Base-by-base conservation (phyloP, 2,329 filamentous ascomycete species). In the Atkinsonella hypoxylon region DNA sequence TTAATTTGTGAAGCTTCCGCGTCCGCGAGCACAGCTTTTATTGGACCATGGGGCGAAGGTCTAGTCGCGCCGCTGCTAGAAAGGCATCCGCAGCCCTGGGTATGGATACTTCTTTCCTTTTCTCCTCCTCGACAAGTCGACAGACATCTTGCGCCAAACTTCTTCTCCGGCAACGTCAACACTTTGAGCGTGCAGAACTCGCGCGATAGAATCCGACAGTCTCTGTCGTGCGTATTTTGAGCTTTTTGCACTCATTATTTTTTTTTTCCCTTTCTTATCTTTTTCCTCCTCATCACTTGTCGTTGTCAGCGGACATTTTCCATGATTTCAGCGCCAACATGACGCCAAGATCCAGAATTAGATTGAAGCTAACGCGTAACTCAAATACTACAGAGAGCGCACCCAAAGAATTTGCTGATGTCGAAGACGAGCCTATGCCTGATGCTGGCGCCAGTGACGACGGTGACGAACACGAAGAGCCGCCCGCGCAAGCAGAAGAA, bases 1-100 rank as follows among this genome's bases (percentile, higher is more conserved):
- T 30, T 17, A 34, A 22, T 30, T 31, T 44, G 42, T n/a, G 36
- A 40, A 48, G 10, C 45, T 30, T 22, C 8, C 13, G 5, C 45
- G 3, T 22, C 8, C 13, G 5, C 45, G 3, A 39, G 36, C 39
- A 22, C 43, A 13, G 40, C 31, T 51, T 38, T 30, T 34, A 49
- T 41, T 13, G 40, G 31, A 43, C 30, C 36, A 53, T 53, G 52
- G 71, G 72, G 55, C 70, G 71, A 63, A 67, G 74, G 62, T 75
- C 74, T 56, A 74, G 74, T 55, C 72, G 74, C 65, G 73, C 74
- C 56, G 74, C 74, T 55, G 74, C 74, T 44, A 76, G 73, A 64
- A 73, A 72, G 61, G 74, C 74, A 54, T 72, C 74, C 54, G 74
- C 73, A 55, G 74, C 74, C 56, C 65, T 77, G 57, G 74, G 74